Conservation (phyloP, 257 asterid genomes). For the Scutellaria barbata region DNA sequence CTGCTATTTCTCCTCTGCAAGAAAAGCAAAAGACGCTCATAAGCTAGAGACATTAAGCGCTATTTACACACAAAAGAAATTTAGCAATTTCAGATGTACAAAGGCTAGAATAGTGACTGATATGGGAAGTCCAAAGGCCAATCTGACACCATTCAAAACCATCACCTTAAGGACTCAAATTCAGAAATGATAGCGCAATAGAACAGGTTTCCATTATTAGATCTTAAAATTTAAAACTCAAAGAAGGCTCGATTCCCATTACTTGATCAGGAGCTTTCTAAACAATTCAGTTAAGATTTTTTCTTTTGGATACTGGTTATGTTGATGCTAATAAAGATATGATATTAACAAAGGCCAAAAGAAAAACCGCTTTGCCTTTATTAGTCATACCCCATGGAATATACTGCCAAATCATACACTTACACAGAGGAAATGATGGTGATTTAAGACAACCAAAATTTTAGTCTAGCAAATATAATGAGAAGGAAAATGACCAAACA, state of each 20-base stretch:
- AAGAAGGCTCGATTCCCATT: not conserved
- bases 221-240: not conserved
- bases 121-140: not conserved
- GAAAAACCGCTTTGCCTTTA: too few relatives aligned
- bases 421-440: too few relatives aligned
- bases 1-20: slow-evolving; percentile 82
- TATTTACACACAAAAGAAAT: not conserved
- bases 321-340: not conserved
- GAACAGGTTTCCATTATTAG: not conserved
- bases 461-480: slow-evolving; percentile 5
- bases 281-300: not conserved
- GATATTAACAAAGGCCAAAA: not conserved
- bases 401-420: too few relatives aligned
- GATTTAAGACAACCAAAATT: not conserved
- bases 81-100: not conserved
- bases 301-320: not conserved
- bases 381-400: too few relatives aligned
- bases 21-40: slow-evolving; percentile 1
- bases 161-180: too few relatives aligned
- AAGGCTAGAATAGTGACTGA: not conserved
- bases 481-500: slow-evolving; percentile 18
- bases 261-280: not conserved
- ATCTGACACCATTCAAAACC: too few relatives aligned
- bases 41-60: not conserved
- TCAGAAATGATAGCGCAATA: not conserved